Evolutionary conservation across 2,329 filamentous ascomycete species (phyloP).

Genomic region (Colletotrichum limetticola): DNA sequence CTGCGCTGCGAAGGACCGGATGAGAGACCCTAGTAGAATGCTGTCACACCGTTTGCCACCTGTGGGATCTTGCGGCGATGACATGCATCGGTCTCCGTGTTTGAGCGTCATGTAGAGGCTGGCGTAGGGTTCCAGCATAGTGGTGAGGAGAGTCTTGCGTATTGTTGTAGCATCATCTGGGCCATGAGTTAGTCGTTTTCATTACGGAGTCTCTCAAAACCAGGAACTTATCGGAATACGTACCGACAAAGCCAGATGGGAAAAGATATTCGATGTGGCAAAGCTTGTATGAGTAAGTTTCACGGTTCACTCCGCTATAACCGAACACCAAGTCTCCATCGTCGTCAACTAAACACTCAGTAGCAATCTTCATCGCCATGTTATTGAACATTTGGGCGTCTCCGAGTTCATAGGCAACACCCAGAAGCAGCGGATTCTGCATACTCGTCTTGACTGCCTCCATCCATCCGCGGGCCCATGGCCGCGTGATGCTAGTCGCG

Average conservation of each 20-base stretch:
- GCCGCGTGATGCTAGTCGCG: conserved; percentile 38
- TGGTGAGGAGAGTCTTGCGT: conserved; percentile 1
- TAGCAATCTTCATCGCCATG: conserved; percentile 38
- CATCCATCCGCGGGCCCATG: conserved; percentile 40
- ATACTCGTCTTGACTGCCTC: conserved; percentile 22
- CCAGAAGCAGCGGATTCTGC: conserved; percentile 39
- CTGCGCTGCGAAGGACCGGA: conserved; percentile 10
- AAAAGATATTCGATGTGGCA: conserved; percentile 11
- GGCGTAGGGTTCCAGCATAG: conserved; percentile 11
- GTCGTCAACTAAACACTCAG: conserved; percentile 33
- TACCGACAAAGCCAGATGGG: conserved; percentile 7
- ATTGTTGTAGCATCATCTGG: not conserved
- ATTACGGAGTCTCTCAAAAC: too few species aligned
- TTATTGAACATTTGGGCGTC: conserved; percentile 37
- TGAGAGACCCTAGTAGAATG: conserved; percentile 27
- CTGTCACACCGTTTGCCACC: conserved; percentile 23
- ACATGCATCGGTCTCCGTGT: conserved; percentile 15
- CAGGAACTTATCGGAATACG: not conserved
- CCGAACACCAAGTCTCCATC: conserved; percentile 24
- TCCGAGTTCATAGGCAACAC: conserved; percentile 46
- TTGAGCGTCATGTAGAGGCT: conserved; percentile 8
- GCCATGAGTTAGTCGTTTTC: not conserved
- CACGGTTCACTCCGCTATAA: not conserved
- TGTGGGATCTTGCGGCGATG: not conserved
- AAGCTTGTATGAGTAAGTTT: conserved; percentile 13